Evolutionary conservation across 768 basidiomycete genomes (phyloP).

Genomic region (Russula emetica): DNA sequence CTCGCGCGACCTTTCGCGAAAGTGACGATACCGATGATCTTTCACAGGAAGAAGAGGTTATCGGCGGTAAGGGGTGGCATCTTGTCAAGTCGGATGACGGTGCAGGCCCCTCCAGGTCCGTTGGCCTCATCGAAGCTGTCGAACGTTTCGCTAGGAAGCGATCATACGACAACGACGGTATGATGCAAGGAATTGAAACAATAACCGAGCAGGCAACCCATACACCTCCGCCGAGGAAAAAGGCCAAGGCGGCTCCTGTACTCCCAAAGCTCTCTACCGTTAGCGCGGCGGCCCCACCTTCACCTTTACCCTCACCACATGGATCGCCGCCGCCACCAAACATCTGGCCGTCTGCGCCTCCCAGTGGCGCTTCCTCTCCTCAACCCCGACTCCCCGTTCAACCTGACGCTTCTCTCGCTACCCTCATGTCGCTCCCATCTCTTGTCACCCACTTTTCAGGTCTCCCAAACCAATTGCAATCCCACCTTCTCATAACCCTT

Average conservation of each 20-base stretch:
- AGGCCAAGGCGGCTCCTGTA: conserved; percentile 57
- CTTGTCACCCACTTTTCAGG: conserved; percentile 76
- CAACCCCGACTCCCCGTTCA: conserved; percentile 63
- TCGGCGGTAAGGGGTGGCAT: conserved; percentile 66
- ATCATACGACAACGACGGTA: conserved; percentile 47
- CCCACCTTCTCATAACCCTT: conserved; percentile 89
- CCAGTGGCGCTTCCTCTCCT: conserved; percentile 73
- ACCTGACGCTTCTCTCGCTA: conserved; percentile 75
- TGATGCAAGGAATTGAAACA: conserved; percentile 74
- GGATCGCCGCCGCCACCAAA: conserved; percentile 74
- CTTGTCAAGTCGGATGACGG: conserved; percentile 67
- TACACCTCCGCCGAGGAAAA: conserved; percentile 65
- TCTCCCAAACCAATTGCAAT: conserved; percentile 80
- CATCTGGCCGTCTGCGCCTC: conserved; percentile 77
- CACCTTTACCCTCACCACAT: conserved; percentile 79
- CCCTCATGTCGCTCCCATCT: conserved; percentile 80
- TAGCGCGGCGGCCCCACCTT: conserved; percentile 74
- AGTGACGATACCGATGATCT: conserved; percentile 55
- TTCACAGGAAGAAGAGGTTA: conserved; percentile 65
- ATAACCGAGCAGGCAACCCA: conserved; percentile 45
- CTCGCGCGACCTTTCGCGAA: conserved; percentile 75
- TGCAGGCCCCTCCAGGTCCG: conserved; percentile 45
- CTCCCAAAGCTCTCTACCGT: conserved; percentile 58
- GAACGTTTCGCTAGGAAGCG: conserved; percentile 72
- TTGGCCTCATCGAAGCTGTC: conserved; percentile 73